Evolutionary conservation across 2,329 filamentous ascomycete species (phyloP).

Genomic region (Xylariaceae sp.): DNA sequence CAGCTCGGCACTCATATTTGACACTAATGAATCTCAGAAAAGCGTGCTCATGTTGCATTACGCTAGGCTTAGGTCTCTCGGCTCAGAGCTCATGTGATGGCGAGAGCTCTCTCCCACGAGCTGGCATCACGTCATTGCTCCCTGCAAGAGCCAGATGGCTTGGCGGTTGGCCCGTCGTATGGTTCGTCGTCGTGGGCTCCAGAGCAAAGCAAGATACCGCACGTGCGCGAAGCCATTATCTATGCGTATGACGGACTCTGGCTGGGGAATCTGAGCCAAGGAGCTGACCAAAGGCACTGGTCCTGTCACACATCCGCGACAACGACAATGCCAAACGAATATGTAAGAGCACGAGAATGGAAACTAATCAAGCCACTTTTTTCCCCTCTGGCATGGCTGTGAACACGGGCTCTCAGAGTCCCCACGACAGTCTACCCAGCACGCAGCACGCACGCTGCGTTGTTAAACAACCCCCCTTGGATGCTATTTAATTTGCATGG

Average conservation of each 20-base stretch:
- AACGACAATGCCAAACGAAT: constrained; percentile 8
- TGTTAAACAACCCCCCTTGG: neutral
- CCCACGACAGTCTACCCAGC: neutral
- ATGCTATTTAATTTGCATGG: constrained; percentile 1
- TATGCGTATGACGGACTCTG: neutral
- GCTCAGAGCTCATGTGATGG: neutral
- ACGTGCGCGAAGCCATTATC: neutral
- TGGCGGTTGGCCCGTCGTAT: neutral
- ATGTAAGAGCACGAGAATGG: neutral
- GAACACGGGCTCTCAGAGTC: neutral
- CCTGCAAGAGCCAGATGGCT: neutral
- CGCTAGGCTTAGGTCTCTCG: neutral
- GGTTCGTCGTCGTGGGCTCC: neutral
- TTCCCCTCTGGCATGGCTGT: constrained; percentile 11
- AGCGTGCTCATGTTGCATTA: neutral
- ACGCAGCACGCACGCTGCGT: neutral
- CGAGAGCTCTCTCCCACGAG: neutral
- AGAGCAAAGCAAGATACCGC: neutral
- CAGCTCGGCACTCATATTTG: constrained; percentile 9
- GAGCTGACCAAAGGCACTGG: neutral
- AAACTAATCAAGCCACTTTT: constrained; percentile 12
- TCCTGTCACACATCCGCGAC: constrained; percentile 13
- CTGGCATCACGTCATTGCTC: neutral
- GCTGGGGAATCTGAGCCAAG: neutral
- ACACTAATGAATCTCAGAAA: neutral